Percentiles rank a stretch among this genome's conserved stretches.
These are phyloP conservation scores for Fusarium austroafricanum DNA, from an alignment of 2,329 filamentous ascomycete species.

Conservation along the genomic window DNA sequence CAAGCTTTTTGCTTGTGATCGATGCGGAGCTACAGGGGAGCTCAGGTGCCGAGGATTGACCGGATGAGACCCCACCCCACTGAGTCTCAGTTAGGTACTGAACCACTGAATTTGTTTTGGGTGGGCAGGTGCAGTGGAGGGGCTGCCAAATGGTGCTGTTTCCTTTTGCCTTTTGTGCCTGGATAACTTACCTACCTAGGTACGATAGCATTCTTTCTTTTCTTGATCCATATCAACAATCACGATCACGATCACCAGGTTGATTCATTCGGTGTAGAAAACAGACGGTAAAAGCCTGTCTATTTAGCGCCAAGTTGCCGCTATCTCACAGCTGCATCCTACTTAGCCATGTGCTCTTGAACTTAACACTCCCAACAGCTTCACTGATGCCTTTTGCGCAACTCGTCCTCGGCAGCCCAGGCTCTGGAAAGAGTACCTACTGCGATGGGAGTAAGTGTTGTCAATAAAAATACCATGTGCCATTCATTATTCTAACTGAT, in stretches of 20 bases:
- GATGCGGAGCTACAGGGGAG: slow-evolving; percentile 43
- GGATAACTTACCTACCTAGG: slow-evolving; percentile 6
- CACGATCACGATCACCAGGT: neutral
- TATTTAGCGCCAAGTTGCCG: slow-evolving; percentile 1
- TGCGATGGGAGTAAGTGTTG: slow-evolving; percentile 84
- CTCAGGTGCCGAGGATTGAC: slow-evolving; percentile 44
- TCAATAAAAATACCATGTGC: accelerated
- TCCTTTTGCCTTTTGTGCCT: slow-evolving; percentile 21
- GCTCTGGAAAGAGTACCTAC: slow-evolving; percentile 96
- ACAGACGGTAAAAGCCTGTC: slow-evolving; percentile 23
- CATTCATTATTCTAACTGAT: slow-evolving; percentile 2
- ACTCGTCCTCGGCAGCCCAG: slow-evolving; percentile 92
- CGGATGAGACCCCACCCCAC: slow-evolving; percentile 34
- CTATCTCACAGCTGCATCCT: neutral
- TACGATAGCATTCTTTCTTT: slow-evolving; percentile 5
- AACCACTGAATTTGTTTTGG: slow-evolving; percentile 36
- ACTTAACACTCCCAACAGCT: slow-evolving; percentile 22
- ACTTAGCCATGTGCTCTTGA: slow-evolving; percentile 45
- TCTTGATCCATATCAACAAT: neutral
- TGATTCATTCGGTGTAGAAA: slow-evolving; percentile 4
- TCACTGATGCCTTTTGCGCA: slow-evolving; percentile 72
- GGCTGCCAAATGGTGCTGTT: slow-evolving; percentile 34
- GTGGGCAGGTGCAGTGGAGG: slow-evolving; percentile 36
- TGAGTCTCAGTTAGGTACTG: slow-evolving; percentile 15
- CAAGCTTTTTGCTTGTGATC: slow-evolving; percentile 47